phyloP scores from a whole-genome alignment of 805 yeast species.

The Yarrowia sp. region DNA sequence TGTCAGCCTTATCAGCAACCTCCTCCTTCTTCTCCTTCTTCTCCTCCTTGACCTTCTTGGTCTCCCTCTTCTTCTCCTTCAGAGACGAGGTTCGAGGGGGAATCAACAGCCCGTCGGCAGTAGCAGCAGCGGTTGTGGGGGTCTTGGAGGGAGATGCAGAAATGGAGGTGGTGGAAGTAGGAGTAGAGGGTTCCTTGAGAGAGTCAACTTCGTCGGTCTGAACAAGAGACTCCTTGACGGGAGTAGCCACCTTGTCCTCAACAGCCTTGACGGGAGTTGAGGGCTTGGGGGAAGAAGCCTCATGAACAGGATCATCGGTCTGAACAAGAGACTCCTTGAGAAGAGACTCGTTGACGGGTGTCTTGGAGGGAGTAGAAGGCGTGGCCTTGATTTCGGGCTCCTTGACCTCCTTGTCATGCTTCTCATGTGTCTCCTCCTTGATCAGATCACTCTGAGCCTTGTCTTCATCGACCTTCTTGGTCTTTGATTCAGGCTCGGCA shows the following conservation, averaged over 20 bases:
- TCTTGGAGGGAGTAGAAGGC: neutral
- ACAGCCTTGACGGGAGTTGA: neutral
- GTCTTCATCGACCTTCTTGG: neutral
- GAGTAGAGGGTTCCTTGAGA: neutral
- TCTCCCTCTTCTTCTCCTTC: neutral
- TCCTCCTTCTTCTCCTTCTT: constrained; percentile 29
- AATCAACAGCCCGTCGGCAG: neutral
- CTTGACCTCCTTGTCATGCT: neutral
- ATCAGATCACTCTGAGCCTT: neutral
- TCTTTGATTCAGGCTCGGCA: neutral
- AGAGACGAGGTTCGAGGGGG: constrained; percentile 22
- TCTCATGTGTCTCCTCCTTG: neutral
- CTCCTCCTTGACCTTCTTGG: constrained; percentile 29
- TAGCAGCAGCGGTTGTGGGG: constrained; percentile 3
- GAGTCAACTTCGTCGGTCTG: neutral
- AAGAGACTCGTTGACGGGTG: neutral
- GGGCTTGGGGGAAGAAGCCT: neutral
- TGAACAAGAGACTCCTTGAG: constrained; percentile 2
- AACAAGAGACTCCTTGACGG: neutral
- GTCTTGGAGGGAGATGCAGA: constrained; percentile 4
- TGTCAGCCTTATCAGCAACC: neutral
- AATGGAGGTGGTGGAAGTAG: neutral
- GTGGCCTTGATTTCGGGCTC: neutral
- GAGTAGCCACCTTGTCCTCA: neutral
- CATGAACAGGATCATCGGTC: neutral